Evolutionary conservation across 768 basidiomycete species (phyloP), one percentile per base, ranked within the genome.

Genomic region (Tubosaeta sp.): DNA sequence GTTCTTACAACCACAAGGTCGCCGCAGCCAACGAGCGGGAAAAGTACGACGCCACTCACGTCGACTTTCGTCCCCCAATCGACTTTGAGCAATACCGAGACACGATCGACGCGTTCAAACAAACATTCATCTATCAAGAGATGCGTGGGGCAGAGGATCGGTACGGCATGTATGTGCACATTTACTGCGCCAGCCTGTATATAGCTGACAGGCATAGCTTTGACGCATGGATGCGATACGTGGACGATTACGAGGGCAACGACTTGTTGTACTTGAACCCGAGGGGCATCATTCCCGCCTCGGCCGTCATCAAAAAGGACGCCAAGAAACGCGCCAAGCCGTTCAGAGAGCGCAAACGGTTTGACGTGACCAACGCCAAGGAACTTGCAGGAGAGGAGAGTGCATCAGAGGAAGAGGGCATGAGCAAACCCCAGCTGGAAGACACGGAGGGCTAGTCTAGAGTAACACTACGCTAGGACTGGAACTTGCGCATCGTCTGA

Each of bases 401-500:
- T 14, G 76, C 74, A 32, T 75, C 76, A 16, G 78, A 75, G 16
- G 74, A 68, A 22, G 77, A 75, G 22, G 59, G 43, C 14, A 56
- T 76, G 19, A 69, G 72, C 56, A 76, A 75, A 63, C 65, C 63
- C 35, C 65, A 68, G 39, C 68, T 82, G 48, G 78, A 74, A 35
- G 80, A 83, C 40, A 76, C 71, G 50, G 82, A 83, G 54, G 81
- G 79, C 19, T 59, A 54, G 39, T 25, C 31, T 34, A 4, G 31
- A 36, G 22, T 47, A 31, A 52, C 48, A 49, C 32, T 30, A 34
- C 32, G 41, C 68, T 27, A 90, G 58, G 86, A 76, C 69, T 94
- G 91, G 78, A 88, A 91, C 71, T 90, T 90, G 63, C 91, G 77
- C 82, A 92, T 86, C 21, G 87, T 90, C 64, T 92, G 88, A 39